Evolutionary conservation across 139 green algal species (phyloP), one percentile per base, ranked within the genome.

Genomic region (Haematococcus sp.): DNA sequence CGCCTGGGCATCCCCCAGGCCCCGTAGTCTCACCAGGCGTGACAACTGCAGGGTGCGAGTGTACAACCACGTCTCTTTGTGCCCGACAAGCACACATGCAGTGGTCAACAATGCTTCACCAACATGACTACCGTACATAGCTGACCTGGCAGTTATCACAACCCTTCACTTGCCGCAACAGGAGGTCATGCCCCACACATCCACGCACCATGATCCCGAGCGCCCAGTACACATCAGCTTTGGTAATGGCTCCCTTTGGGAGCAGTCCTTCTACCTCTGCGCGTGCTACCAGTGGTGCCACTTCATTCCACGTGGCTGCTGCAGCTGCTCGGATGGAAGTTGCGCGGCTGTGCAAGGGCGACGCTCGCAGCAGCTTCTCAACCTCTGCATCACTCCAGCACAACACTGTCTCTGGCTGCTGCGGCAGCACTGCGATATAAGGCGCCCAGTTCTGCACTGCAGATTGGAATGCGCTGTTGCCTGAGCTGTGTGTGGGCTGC

Each of bases 1-100:
- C 0, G 81, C 85, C 63, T 94, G n/a, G 3, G 23, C 49, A 11
- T 65, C 25, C n/a, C 58, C 75, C 0, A 43, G 64, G 2, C 72
- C 51, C n/a, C 46, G 63, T 25, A 94, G 73, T 4, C 89, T 75
- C 19, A 93, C 80, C 22, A 93, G 67, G 16, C 89, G 84, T 1
- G 89, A 88, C 49, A 94, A 83, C 75, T 94, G 73, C 30, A 65
- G 9, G 52, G n/a, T n/a, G n/a, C n/a, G n/a, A n/a, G n/a, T n/a
- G n/a, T n/a, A n/a, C n/a, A n/a, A n/a, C n/a, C n/a, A n/a, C n/a
- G n/a, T n/a, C n/a, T n/a, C n/a, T n/a, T n/a, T n/a, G n/a, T n/a
- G n/a, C n/a, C n/a, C n/a, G n/a, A n/a, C n/a, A n/a, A n/a, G n/a
- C n/a, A n/a, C n/a, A n/a, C n/a, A n/a, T n/a, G n/a, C n/a, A n/a